Evolutionary conservation across 371 early-diverging fungal species (phyloP).

Genomic region (Mucor ambiguus): DNA sequence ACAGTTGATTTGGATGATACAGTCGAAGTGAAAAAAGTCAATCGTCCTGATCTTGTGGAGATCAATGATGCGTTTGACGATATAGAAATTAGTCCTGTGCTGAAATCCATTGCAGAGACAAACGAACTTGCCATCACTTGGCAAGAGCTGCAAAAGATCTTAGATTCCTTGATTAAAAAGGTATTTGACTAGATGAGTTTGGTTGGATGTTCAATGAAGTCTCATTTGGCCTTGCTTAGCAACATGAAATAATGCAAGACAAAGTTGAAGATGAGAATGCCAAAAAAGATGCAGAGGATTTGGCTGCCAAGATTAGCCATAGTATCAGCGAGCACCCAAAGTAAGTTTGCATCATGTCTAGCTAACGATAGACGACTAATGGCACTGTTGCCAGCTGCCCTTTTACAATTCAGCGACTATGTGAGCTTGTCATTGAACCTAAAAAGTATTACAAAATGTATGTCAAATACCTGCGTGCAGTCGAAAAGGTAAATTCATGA

Average conservation of each 20-base stretch:
- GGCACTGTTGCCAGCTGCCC: slow-evolving; percentile 37
- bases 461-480: slow-evolving; percentile 60
- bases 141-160: neutral
- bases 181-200: neutral
- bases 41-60: slow-evolving; percentile 1
- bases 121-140: neutral
- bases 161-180: slow-evolving; percentile 1
- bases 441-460: slow-evolving; percentile 53
- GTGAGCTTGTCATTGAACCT: slow-evolving; percentile 54
- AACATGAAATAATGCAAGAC: slow-evolving; percentile 33
- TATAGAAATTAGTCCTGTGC: neutral
- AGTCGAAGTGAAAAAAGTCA: neutral
- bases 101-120: slow-evolving; percentile 3
- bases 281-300: slow-evolving; percentile 20
- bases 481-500: slow-evolving; percentile 39
- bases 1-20: neutral
- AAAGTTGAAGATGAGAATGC: slow-evolving; percentile 20
- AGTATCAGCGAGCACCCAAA: slow-evolving; percentile 32
- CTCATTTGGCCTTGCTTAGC: slow-evolving; percentile 13
- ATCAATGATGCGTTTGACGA: neutral
- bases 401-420: slow-evolving; percentile 62
- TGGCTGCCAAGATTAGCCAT: slow-evolving; percentile 31
- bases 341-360: slow-evolving; percentile 19
- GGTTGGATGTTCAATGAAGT: neutral
- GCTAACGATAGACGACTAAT: neutral